phyloP scores from a whole-genome alignment of 176 grass and related monocot species.

The Ampelocalamus luodianensis region DNA sequence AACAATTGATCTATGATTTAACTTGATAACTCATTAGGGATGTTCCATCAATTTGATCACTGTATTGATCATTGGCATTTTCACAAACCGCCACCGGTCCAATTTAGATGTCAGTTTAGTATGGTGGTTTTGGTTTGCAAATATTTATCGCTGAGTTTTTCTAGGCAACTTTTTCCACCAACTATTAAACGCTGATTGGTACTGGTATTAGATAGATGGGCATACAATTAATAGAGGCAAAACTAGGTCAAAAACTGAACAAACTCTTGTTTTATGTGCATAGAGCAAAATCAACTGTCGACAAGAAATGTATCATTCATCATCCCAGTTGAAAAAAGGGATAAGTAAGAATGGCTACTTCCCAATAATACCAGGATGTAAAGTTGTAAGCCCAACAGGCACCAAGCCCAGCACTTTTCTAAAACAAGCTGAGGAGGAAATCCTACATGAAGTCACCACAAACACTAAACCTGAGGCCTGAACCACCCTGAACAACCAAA shows the following conservation, averaged over 20 bases:
- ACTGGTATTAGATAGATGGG: neutral
- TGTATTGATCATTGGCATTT: no score
- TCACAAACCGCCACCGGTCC: neutral
- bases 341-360: neutral
- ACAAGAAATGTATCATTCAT: neutral
- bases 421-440: neutral
- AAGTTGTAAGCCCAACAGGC: neutral
- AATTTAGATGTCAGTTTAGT: neutral
- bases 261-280: no score
- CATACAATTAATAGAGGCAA: neutral
- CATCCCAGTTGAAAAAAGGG: neutral
- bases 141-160: neutral
- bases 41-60: no score
- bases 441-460: neutral
- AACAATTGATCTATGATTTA: no score
- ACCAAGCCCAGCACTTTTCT: slow-evolving; percentile 9
- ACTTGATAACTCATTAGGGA: no score
- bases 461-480: no score
- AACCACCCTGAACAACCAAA: no score
- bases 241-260: neutral
- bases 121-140: neutral
- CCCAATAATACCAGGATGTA: neutral
- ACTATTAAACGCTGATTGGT: neutral
- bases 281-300: no score
- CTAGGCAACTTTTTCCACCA: neutral